These are phyloP conservation scores for Stylonectria norvegica DNA, from an alignment of 2,329 filamentous ascomycete genomes.

Conservation along the genomic window DNA sequence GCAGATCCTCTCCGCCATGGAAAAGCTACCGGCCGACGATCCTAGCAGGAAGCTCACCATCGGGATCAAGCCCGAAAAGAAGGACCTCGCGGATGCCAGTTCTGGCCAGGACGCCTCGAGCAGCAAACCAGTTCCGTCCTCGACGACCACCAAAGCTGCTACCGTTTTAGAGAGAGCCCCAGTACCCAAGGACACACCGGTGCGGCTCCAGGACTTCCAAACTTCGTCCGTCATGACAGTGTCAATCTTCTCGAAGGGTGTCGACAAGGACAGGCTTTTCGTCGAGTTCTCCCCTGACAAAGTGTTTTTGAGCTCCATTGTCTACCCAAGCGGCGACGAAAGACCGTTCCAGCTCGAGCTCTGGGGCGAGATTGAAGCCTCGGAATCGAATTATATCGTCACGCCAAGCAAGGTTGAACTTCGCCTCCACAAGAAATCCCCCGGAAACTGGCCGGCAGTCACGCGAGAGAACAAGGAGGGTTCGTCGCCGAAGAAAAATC, in stretches of 20 bases:
- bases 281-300: conserved; percentile 32
- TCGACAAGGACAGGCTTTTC: conserved; percentile 38
- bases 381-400: conserved; percentile 59
- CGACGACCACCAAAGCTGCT: neutral
- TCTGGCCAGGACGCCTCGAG: neutral
- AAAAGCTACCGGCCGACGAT: conserved; percentile 42
- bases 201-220: conserved; percentile 37
- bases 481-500: too few species aligned
- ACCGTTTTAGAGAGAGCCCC: conserved; percentile 12
- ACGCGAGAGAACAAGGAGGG: conserved; percentile 14
- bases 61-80: conserved; percentile 29
- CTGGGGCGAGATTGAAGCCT: conserved; percentile 60
- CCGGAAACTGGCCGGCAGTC: conserved; percentile 63
- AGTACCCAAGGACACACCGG: conserved; percentile 21
- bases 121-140: neutral
- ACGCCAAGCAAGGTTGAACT: conserved; percentile 80
- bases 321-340: conserved; percentile 49
- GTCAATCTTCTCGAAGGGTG: conserved; percentile 42
- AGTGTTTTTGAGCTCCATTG: conserved; percentile 28
- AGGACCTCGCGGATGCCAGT: conserved; percentile 18
- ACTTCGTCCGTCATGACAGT: conserved; percentile 34
- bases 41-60: conserved; percentile 45
- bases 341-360: conserved; percentile 63
- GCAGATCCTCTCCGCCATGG: conserved; percentile 45
- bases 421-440: conserved; percentile 61